Evolutionary conservation across 2,329 filamentous ascomycete genomes (phyloP), one percentile per base, ranked within the genome.

Genomic region (Exophiala sp.): DNA sequence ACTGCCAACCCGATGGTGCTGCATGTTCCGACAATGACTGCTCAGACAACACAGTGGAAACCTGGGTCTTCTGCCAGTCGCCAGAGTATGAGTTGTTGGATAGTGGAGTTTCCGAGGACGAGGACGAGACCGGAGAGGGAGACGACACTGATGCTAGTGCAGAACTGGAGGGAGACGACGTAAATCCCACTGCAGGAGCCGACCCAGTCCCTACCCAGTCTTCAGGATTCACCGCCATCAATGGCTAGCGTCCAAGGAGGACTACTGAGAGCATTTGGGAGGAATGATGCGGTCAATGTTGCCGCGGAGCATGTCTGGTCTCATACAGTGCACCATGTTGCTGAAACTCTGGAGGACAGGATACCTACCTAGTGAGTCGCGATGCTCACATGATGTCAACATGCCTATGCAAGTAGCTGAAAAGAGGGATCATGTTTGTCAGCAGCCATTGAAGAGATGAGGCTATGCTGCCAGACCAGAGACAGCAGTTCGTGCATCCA

Each of bases 201-300:
- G 16, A 13, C 11, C 14, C 18, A 7, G 34, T 5, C 6, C 14
- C 14, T 19, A 11, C 5, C 8, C 18, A 37, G 3, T 7, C 7
- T 37, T 48, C 46, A 37, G 46, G 29, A 19, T 48, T 30, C 19
- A 40, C 35, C 11, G 46, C 46, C 5, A 30, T 48, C 39, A 48
- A 48, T 14, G 30, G 16, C 6, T 22, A 32, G n/a, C 29, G 3
- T 23, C 24, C 30, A 43, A 43, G 29, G 40, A 23, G 14, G 9
- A 13, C 11, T 7, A 40, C 18, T 3, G 13, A 38, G 5, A 10
- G 16, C 35, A 19, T 4, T 8, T 38, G 8, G 35, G 5, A 38
- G 14, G 29, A 32, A 32, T n/a, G 29, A 32, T n/a, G 8, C 7
- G 8, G 29, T 7, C 29, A 32, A n/a, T n/a, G n/a, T n/a, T n/a